Base-by-base conservation (phyloP, 1,284 basidiomycete genomes). In the Cutaneotrichosporon sp. region DNA sequence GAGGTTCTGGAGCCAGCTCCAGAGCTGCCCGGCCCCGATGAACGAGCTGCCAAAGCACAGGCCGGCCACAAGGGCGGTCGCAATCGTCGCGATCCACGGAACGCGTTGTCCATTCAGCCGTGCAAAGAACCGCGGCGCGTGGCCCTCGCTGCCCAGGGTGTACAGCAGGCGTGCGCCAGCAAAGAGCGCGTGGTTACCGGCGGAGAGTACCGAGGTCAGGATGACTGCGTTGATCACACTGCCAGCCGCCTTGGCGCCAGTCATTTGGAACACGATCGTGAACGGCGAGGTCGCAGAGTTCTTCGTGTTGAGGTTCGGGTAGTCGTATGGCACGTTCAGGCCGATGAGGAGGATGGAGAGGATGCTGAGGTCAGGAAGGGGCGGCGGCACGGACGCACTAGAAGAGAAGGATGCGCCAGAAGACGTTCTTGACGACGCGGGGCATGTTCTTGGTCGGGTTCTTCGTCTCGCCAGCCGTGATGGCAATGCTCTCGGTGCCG, bases 221-320 rank as follows among this genome's bases (percentile, higher is more conserved):
- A 95, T 83, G 72, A 86, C 87, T 11, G 92, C 92, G 72, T 84
- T 83, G 72, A 84, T 80, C 59, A 82, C 85, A 50, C 84, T 85
- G 4, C 91, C 91, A 0, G 92, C 80, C 4, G 82, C 83, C 67
- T 85, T 86, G 78, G 93, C 92, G 29, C 89, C 87, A 2, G 90
- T 87, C 52, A 82, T 84, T 67, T 84, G 72, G 67, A 77, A 76
- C 54, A 75, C 90, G 67, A 92, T 89, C 62, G 92, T 90, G 77
- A 91, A 92, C 0, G 91, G 91, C 16, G 88, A 90, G 2, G 85
- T 85, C 3, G 86, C 84, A 47, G 90, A 90, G 38, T 84, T 87
- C 22, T 85, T 70, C 57, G 64, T 83, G 57, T 72, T 74, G 51
- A 89, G 80, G 63, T 84, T 78, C 22, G 92, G 84, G 63, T 88